Percentiles rank a stretch among this genome's conserved stretches.
Evolutionary conservation across 306 rosid genomes (phyloP).

Genomic region (Carpinus fangiana): DNA sequence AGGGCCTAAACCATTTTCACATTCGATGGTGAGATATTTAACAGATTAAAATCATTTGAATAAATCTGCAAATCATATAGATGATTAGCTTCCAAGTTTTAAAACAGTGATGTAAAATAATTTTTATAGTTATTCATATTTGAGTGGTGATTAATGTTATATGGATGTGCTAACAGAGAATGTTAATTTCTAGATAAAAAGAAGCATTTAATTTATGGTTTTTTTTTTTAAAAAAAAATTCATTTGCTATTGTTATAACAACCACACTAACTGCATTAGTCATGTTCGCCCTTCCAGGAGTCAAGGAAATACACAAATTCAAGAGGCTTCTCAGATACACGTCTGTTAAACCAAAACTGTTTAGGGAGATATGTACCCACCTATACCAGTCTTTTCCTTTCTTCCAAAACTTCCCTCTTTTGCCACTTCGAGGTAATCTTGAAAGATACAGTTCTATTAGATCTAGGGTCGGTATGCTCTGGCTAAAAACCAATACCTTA

Average conservation of each 20-base stretch:
- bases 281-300: background rate
- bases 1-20: background rate
- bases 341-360: constrained; percentile 15
- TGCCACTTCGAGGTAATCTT: constrained; percentile 62
- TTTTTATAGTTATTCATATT: background rate
- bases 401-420: constrained; percentile 78
- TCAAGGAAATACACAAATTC: constrained; percentile 9
- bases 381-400: constrained; percentile 97
- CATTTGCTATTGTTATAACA: background rate
- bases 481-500: constrained; percentile 95
- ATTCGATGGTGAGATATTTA: background rate
- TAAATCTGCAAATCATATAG: too few species aligned
- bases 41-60: too few species aligned
- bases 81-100: too few species aligned
- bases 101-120: background rate
- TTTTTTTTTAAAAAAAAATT: background rate
- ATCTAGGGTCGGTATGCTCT: constrained; percentile 96
- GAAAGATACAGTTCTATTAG: constrained; percentile 86
- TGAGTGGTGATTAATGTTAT: background rate
- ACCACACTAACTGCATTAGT: background rate
- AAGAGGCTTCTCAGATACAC: constrained; percentile 14
- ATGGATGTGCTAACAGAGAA: background rate
- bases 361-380: constrained; percentile 47
- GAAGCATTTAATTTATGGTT: background rate
- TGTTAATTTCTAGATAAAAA: background rate